phyloP scores from a whole-genome alignment of 305 asterid genomes.

The Plantago lanceolata region DNA sequence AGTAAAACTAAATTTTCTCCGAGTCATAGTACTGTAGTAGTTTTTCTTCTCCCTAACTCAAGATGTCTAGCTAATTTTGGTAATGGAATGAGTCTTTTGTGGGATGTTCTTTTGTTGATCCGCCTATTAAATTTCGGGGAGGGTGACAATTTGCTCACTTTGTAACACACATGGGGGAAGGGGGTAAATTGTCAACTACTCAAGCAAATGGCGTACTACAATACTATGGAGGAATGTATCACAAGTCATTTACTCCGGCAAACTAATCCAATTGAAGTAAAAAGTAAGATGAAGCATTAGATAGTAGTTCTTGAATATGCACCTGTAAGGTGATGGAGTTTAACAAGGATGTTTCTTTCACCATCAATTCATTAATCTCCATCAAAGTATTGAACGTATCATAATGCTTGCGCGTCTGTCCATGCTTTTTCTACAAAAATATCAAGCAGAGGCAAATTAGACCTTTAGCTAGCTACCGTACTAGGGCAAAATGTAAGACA shows the following conservation, averaged over 20 bases:
- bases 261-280: conserved; percentile 3
- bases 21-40: background rate
- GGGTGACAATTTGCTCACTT: too few species aligned
- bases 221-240: background rate
- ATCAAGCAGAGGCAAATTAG: conserved; percentile 14
- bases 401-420: conserved; percentile 59
- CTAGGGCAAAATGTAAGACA: too few species aligned
- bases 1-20: too few species aligned
- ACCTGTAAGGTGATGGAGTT: conserved; percentile 82
- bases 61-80: background rate
- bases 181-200: too few species aligned
- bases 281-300: conserved; percentile 3
- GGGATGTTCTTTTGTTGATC: too few species aligned
- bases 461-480: too few species aligned
- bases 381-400: conserved; percentile 72
- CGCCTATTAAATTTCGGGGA: too few species aligned
- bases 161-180: too few species aligned
- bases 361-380: conserved; percentile 78
- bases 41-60: background rate
- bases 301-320: conserved; percentile 18
- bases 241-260: conserved; percentile 5
- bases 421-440: conserved; percentile 53
- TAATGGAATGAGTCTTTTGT: background rate
- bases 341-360: conserved; percentile 74
- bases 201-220: too few species aligned